phyloP scores from a whole-genome alignment of 352 stramenopile genomes.

The Bremia lactucae region DNA sequence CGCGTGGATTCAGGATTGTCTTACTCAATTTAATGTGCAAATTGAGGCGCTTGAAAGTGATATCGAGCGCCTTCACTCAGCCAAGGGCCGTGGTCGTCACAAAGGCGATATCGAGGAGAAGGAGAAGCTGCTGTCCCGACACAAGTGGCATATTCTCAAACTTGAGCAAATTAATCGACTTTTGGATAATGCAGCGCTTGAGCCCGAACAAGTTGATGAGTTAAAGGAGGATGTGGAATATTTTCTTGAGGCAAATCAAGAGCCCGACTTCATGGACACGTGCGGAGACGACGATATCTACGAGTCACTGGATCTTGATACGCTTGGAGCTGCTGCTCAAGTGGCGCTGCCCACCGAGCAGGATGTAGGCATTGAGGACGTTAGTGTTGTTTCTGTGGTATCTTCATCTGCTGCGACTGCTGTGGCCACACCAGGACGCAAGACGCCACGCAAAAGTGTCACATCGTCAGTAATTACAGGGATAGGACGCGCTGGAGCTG shows the following conservation, averaged over 20 bases:
- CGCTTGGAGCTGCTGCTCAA: conserved; percentile 57
- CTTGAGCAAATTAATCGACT: conserved; percentile 97
- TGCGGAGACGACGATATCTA: conserved; percentile 91
- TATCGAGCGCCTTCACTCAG: conserved; percentile 60
- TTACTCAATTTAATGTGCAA: conserved; percentile 84
- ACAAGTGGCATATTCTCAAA: conserved; percentile 97
- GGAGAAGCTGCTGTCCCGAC: conserved; percentile 83
- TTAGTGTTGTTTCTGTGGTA: conserved; percentile 1
- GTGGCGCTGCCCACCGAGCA: conserved; percentile 61
- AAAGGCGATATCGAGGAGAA: conserved; percentile 88
- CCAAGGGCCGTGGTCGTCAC: conserved; percentile 93
- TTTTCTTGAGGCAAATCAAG: conserved; percentile 92
- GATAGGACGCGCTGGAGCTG: conserved; percentile 57
- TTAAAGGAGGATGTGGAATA: conserved; percentile 98
- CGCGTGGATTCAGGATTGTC: conserved; percentile 73
- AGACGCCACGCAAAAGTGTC: conserved; percentile 63
- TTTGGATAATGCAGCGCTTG: conserved; percentile 93
- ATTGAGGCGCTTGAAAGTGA: conserved; percentile 80
- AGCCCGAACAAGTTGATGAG: conserved; percentile 88
- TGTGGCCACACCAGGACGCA: conserved; percentile 15
- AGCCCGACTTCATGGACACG: conserved; percentile 90
- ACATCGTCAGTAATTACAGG: conserved; percentile 48
- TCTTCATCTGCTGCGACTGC: conserved; percentile 3
- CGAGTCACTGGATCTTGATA: conserved; percentile 92
- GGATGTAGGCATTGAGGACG: conserved; percentile 58